These are phyloP conservation scores for Kwoniella newhampshirensis DNA, from an alignment of 768 basidiomycete species.

Conservation along the genomic window DNA sequence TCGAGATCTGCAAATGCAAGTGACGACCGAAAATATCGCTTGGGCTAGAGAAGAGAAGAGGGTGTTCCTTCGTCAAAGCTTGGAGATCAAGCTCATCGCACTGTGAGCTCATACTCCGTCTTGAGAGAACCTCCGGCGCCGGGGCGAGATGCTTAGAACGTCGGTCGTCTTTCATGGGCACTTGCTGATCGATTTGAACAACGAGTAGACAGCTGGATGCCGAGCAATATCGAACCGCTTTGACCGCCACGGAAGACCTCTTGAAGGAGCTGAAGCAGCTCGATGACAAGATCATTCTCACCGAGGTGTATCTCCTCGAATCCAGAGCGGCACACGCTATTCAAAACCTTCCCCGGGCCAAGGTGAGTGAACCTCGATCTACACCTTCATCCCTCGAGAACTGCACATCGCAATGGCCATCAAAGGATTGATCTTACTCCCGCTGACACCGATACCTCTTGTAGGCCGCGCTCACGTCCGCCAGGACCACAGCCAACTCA, in stretches of 20 bases:
- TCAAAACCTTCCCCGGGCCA: slow-evolving; percentile 84
- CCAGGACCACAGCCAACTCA: slow-evolving; percentile 88
- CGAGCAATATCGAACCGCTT: slow-evolving; percentile 71
- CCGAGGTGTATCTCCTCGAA: slow-evolving; percentile 93
- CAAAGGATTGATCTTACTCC: background rate
- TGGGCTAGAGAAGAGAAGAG: slow-evolving; percentile 92
- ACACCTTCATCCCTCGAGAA: background rate
- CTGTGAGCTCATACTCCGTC: slow-evolving; percentile 55
- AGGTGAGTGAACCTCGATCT: slow-evolving; percentile 58
- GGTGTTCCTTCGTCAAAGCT: slow-evolving; percentile 89
- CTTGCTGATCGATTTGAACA: no score
- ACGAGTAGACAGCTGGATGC: slow-evolving; percentile 61
- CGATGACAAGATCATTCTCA: slow-evolving; percentile 97
- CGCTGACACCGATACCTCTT: background rate
- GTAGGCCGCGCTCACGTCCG: slow-evolving; percentile 81
- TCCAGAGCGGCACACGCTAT: slow-evolving; percentile 85
- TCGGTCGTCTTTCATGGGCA: no score
- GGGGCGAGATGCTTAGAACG: no score
- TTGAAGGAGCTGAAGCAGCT: slow-evolving; percentile 86
- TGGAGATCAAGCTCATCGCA: slow-evolving; percentile 81
- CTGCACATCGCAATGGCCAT: background rate
- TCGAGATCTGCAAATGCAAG: slow-evolving; percentile 72
- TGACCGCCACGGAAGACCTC: slow-evolving; percentile 78
- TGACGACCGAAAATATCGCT: slow-evolving; percentile 83
- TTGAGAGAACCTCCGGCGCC: slow-evolving; percentile 27